Conservation (phyloP, 139 green algal species). For the Dunaliella sp. region DNA sequence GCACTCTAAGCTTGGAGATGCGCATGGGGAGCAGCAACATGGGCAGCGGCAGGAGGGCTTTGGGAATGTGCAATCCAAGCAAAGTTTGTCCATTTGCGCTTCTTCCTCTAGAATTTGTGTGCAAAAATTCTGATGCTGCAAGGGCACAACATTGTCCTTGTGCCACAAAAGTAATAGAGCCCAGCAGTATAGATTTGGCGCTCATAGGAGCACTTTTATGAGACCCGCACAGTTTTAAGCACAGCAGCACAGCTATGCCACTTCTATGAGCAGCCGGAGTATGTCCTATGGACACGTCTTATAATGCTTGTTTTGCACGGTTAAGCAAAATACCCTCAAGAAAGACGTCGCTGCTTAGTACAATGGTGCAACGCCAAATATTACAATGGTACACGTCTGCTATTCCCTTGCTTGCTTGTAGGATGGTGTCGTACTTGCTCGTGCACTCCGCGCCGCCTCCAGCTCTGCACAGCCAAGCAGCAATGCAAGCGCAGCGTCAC, state of each 20-base stretch:
- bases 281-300: neutral
- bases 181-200: too few species aligned
- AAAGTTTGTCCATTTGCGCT: neutral
- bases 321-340: neutral
- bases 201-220: too few species aligned
- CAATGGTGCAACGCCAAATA: slow-evolving; percentile 10
- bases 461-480: neutral
- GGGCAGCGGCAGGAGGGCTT: neutral
- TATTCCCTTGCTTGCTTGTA: slow-evolving; percentile 26
- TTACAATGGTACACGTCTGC: neutral
- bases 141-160: too few species aligned
- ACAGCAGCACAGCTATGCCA: too few species aligned
- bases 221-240: too few species aligned
- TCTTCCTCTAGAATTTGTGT: neutral
- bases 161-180: too few species aligned
- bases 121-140: too few species aligned
- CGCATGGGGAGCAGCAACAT: neutral
- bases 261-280: neutral
- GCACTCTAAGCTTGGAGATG: slow-evolving; percentile 25
- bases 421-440: slow-evolving; percentile 66
- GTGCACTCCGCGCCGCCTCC: slow-evolving; percentile 20
- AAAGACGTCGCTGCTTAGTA: neutral
- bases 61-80: neutral
- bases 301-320: neutral
- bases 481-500: neutral